Evolutionary conservation across 441 rosid species (phyloP).

Genomic region (Populus hybrid): DNA sequence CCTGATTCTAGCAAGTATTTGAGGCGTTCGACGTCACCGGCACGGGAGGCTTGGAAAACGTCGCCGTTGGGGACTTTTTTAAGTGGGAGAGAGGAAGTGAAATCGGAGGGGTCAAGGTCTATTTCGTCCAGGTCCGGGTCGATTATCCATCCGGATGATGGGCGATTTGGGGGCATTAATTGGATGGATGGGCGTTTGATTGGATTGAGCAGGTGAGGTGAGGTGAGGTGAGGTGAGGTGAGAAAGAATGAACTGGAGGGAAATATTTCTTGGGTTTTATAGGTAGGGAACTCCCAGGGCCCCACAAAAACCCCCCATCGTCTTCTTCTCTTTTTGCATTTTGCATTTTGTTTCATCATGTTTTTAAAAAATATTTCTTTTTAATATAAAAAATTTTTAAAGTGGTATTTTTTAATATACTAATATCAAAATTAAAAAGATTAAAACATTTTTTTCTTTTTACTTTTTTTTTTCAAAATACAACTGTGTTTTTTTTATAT

Average conservation of each 20-base stretch:
- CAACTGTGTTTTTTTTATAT: too few species aligned
- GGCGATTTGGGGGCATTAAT: slow-evolving; percentile 18
- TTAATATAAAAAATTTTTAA: too few species aligned
- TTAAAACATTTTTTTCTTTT: too few species aligned
- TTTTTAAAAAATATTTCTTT: too few species aligned
- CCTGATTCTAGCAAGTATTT: slow-evolving; percentile 68
- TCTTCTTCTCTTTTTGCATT: too few species aligned
- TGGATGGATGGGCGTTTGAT: neutral
- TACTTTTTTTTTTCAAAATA: too few species aligned
- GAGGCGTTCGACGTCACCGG: slow-evolving; percentile 88
- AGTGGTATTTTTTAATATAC: too few species aligned
- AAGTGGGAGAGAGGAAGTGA: slow-evolving; percentile 56
- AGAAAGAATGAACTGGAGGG: neutral
- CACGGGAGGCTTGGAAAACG: slow-evolving; percentile 81
- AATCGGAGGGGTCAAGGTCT: slow-evolving; percentile 78
- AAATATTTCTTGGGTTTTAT: neutral
- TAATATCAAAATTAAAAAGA: too few species aligned
- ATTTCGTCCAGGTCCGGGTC: slow-evolving; percentile 67
- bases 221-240: neutral
- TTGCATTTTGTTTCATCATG: too few species aligned
- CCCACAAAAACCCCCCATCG: too few species aligned
- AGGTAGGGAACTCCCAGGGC: neutral
- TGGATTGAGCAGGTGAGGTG: neutral
- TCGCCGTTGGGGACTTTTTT: slow-evolving; percentile 92
- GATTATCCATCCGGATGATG: slow-evolving; percentile 37